A percentile compares a stretch with the other conserved stretches of the same genome.
These are phyloP conservation scores for Amauroascus verrucosus DNA, from an alignment of 2,329 filamentous ascomycete species.

Conservation along the genomic window DNA sequence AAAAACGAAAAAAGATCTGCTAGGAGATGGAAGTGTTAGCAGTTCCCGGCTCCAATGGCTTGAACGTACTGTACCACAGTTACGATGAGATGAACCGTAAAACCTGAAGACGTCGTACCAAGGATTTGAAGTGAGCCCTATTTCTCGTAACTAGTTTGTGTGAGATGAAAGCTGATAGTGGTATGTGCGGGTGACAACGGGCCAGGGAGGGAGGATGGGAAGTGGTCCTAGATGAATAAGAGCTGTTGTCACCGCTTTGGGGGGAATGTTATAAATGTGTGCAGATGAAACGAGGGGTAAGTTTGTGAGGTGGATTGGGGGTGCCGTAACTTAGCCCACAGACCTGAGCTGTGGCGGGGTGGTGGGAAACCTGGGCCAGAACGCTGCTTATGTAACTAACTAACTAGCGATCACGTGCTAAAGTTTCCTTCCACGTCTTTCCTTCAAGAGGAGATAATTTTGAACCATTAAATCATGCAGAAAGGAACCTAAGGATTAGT, in stretches of 20 bases:
- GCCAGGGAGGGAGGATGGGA: background rate
- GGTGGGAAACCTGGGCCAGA: no score
- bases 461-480: no score
- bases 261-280: background rate
- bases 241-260: background rate
- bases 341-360: background rate
- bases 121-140: background rate
- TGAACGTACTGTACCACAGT: background rate
- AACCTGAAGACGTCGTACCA: no score
- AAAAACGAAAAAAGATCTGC: background rate
- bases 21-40: background rate
- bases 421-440: no score
- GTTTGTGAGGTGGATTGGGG: background rate
- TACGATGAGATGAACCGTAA: no score
- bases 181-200: no score
- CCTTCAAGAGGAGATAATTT: no score
- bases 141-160: background rate
- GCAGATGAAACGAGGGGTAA: slow-evolving; percentile 9
- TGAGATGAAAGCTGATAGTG: background rate
- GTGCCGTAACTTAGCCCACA: background rate
- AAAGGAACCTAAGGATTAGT: no score
- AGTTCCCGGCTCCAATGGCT: background rate
- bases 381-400: no score
- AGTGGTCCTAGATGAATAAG: background rate
- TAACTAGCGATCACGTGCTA: no score